phyloP scores from a whole-genome alignment of 2,329 filamentous ascomycete species.

The Cladosporium sphaerospermum region DNA sequence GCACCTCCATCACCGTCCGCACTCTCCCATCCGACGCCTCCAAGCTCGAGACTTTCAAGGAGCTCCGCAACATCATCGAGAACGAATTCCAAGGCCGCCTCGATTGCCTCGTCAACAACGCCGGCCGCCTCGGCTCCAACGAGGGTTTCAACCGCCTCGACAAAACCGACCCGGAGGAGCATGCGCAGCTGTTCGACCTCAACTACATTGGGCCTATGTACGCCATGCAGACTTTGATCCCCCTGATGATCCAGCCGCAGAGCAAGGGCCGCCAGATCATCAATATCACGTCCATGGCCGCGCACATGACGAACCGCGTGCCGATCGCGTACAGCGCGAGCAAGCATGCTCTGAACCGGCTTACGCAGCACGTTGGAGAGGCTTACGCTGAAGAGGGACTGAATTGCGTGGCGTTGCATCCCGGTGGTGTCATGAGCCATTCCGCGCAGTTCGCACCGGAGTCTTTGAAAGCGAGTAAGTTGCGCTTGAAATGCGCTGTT shows the following conservation, averaged over 20 bases:
- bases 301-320: conserved; percentile 13
- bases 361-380: conserved; percentile 14
- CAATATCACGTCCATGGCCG: conserved; percentile 16
- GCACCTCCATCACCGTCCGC: background rate
- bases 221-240: conserved; percentile 6
- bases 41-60: conserved; percentile 5
- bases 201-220: conserved; percentile 8
- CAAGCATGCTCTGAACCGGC: conserved; percentile 15
- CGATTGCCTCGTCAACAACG: conserved; percentile 13
- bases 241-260: background rate
- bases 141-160: conserved; percentile 3
- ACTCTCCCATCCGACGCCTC: conserved; percentile 7
- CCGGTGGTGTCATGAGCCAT: conserved; percentile 13
- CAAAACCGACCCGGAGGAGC: conserved; percentile 1
- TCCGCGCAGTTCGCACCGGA: conserved; percentile 1
- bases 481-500: background rate
- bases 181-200: conserved; percentile 6
- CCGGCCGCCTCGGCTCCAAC: conserved; percentile 12
- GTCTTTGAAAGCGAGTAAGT: conserved; percentile 6
- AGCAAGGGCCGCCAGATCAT: conserved; percentile 8
- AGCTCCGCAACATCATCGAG: conserved; percentile 10
- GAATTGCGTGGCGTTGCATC: conserved; percentile 15
- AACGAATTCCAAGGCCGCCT: conserved; percentile 8
- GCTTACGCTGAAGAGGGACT: conserved; percentile 12
- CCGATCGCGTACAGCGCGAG: conserved; percentile 15